Evolutionary conservation across 768 basidiomycete species (phyloP).

Genomic region (Russula sp.): DNA sequence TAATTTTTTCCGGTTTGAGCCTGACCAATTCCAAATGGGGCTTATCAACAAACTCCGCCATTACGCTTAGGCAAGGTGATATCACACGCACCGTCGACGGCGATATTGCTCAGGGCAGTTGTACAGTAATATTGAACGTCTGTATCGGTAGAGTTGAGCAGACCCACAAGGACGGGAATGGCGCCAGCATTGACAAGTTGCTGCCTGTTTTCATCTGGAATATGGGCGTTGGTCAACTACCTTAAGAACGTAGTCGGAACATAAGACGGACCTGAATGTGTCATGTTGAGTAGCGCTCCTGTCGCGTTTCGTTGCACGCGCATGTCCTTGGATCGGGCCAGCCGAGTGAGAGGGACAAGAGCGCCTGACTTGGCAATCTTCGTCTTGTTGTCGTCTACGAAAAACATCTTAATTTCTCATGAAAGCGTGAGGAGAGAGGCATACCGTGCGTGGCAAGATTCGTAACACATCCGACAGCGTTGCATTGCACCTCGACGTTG

Average conservation of each 20-base stretch:
- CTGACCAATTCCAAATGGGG: conserved; percentile 33
- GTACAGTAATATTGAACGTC: conserved; percentile 99
- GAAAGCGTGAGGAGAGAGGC: conserved; percentile 27
- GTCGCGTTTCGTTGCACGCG: conserved; percentile 98
- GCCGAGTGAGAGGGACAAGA: conserved; percentile 90
- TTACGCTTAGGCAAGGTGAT: not conserved
- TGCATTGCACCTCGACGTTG: conserved; percentile 99
- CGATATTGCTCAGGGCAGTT: conserved; percentile 96
- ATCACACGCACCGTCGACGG: conserved; percentile 71
- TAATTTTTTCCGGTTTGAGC: conserved; percentile 86
- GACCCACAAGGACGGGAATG: conserved; percentile 91
- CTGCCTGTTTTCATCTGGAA: conserved; percentile 93
- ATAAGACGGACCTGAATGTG: conserved; percentile 76
- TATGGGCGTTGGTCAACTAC: not conserved
- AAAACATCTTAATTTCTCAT: not conserved
- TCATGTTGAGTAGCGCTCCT: conserved; percentile 97
- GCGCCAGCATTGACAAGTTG: conserved; percentile 98
- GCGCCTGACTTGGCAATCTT: conserved; percentile 99
- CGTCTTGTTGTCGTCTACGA: conserved; percentile 95
- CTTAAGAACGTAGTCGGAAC: not conserved
- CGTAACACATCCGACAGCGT: conserved; percentile 98
- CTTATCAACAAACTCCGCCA: conserved; percentile 3
- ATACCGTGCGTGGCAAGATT: conserved; percentile 96
- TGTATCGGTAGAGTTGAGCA: conserved; percentile 95
- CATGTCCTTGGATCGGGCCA: conserved; percentile 98